These are phyloP conservation scores for Globisporangium spinosum DNA, from an alignment of 352 stramenopile genomes.

Conservation along the genomic window DNA sequence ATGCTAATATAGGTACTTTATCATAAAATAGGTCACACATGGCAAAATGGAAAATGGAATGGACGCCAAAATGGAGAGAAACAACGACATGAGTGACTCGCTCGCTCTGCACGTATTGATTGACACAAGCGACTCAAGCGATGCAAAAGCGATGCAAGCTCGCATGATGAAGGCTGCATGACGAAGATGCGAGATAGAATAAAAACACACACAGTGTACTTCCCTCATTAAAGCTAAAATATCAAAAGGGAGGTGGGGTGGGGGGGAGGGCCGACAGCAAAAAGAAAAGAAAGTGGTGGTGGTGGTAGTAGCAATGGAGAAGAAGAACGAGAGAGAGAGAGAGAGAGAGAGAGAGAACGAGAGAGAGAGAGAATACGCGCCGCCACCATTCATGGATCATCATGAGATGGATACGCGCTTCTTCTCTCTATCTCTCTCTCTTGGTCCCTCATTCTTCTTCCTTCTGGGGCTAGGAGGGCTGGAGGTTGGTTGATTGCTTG, in stretches of 20 bases:
- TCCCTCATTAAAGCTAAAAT: conserved; percentile 11
- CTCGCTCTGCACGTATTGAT: too few relatives aligned
- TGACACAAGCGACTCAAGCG: too few relatives aligned
- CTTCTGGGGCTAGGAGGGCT: neutral
- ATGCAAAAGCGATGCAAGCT: neutral
- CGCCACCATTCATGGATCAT: neutral
- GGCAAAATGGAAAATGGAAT: too few relatives aligned
- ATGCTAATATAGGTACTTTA: neutral
- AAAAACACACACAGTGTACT: conserved; percentile 15
- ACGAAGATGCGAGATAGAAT: neutral
- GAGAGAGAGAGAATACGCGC: neutral
- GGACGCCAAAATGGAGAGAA: too few relatives aligned
- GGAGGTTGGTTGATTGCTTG: neutral
- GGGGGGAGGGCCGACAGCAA: neutral
- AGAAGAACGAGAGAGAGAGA: neutral
- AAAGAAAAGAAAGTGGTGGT: neutral
- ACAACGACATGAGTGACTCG: too few relatives aligned
- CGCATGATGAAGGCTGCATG: neutral
- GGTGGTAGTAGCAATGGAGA: neutral
- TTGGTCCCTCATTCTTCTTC: neutral
- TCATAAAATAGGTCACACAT: neutral
- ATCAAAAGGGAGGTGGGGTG: conserved; percentile 10
- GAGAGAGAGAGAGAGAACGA: neutral
- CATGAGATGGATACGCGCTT: neutral
- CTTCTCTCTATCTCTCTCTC: neutral